A percentile compares a stretch with the other conserved stretches of the same genome.
These are phyloP conservation scores for Neurospora sp. DNA, from an alignment of 495 filamentous ascomycete species.

Conservation along the genomic window DNA sequence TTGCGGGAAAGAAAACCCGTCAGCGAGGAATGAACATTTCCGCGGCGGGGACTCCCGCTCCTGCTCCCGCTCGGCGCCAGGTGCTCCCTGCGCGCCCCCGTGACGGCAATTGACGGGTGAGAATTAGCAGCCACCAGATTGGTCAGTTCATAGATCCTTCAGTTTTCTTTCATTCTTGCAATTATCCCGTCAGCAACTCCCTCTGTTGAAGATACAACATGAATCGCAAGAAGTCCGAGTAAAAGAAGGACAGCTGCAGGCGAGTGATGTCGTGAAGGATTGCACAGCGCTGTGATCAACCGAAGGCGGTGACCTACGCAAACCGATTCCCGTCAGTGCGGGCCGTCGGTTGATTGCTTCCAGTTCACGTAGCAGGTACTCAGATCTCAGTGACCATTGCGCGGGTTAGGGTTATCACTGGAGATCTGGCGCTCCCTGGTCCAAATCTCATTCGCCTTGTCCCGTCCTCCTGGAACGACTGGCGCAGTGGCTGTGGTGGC, in stretches of 20 bases:
- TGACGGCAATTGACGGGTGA: not conserved
- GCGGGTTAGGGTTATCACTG: not conserved
- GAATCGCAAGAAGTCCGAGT: not conserved
- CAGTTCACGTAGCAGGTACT: too few relatives aligned
- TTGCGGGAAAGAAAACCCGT: not conserved
- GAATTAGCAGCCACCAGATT: not conserved
- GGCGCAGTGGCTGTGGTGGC: not conserved
- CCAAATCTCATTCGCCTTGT: not conserved
- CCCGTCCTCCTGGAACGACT: not conserved
- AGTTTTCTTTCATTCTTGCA: not conserved
- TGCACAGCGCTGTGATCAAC: not conserved
- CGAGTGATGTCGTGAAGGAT: not conserved
- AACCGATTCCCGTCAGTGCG: not conserved
- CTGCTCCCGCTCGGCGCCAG: not conserved
- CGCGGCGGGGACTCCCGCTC: slow-evolving; percentile 17
- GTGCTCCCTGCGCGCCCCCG: not conserved
- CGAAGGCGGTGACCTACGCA: not conserved
- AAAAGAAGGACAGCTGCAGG: not conserved
- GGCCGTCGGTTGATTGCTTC: not conserved
- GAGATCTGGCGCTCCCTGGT: not conserved
- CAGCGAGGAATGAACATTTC: slow-evolving; percentile 2
- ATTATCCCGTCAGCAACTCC: not conserved
- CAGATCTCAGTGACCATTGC: not conserved
- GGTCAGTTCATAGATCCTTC: not conserved
- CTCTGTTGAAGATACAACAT: not conserved